A percentile compares a stretch with the other conserved stretches of the same genome.
These are phyloP conservation scores for Solanum gandarillasii DNA, from an alignment of 257 asterid genomes.

Conservation along the genomic window DNA sequence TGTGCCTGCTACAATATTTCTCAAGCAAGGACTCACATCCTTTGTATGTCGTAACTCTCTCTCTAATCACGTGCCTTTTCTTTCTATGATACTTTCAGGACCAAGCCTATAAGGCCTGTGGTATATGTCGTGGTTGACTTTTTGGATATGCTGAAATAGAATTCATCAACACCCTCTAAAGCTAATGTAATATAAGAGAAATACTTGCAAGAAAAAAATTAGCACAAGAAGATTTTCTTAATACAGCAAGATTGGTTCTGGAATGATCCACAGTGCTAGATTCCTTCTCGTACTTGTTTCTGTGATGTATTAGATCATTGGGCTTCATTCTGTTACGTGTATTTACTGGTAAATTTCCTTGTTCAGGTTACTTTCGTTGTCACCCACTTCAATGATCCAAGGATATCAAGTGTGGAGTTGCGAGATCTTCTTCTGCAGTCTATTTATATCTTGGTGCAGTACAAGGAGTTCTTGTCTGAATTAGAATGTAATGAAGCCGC, in stretches of 20 bases:
- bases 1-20: conserved; percentile 65
- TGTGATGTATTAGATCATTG: background rate
- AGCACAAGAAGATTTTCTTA: background rate
- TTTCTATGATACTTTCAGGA: background rate
- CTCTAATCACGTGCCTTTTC: background rate
- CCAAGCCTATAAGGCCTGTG: background rate
- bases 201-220: background rate
- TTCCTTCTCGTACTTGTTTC: background rate
- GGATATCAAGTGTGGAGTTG: conserved; percentile 83
- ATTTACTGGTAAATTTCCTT: background rate
- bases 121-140: background rate
- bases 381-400: conserved; percentile 82
- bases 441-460: conserved; percentile 75
- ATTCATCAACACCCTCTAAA: background rate
- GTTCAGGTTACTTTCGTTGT: conserved; percentile 75
- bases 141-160: background rate
- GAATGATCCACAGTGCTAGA: background rate
- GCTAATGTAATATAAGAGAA: background rate
- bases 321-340: background rate
- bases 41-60: conserved; percentile 44
- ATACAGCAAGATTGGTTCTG: background rate
- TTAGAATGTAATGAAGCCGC: conserved; percentile 91
- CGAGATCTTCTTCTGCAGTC: conserved; percentile 96
- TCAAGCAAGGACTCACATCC: conserved; percentile 84
- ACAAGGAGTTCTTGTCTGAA: conserved; percentile 67